These are phyloP conservation scores for Wickerhamiella dianesei DNA, from an alignment of 805 yeast species.

Conservation along the genomic window DNA sequence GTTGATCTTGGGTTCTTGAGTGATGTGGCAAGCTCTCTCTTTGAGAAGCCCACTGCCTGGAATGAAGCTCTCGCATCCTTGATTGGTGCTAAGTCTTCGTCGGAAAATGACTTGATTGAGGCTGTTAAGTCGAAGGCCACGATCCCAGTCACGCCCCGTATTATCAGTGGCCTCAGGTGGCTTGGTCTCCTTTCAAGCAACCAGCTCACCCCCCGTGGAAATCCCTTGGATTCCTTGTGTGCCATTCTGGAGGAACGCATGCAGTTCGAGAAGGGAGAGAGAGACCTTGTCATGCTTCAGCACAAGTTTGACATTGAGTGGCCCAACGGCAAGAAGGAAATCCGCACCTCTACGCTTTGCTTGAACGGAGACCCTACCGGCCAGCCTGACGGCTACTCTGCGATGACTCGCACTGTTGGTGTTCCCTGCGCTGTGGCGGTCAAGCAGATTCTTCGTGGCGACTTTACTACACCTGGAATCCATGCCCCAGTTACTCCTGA, in stretches of 20 bases:
- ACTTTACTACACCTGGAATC: constrained; percentile 65
- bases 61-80: constrained; percentile 69
- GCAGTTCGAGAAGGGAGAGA: constrained; percentile 93
- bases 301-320: constrained; percentile 96
- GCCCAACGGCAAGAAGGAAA: constrained; percentile 83
- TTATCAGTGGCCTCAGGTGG: constrained; percentile 84
- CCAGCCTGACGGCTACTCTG: constrained; percentile 72
- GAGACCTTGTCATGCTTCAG: constrained; percentile 89
- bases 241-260: constrained; percentile 89
- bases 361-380: constrained; percentile 70
- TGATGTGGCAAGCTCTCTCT: constrained; percentile 53
- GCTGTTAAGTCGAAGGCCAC: constrained; percentile 64
- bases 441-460: constrained; percentile 72
- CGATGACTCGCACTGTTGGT: constrained; percentile 98
- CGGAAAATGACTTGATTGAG: constrained; percentile 60
- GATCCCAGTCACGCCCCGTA: constrained; percentile 72
- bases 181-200: constrained; percentile 76
- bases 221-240: constrained; percentile 91
- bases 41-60: constrained; percentile 55
- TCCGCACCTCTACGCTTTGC: constrained; percentile 88
- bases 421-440: constrained; percentile 96
- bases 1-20: constrained; percentile 88
- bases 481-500: constrained; percentile 88
- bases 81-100: constrained; percentile 57
- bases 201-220: constrained; percentile 74